A percentile compares a stretch with the other conserved stretches of the same genome.
Evolutionary conservation across 768 basidiomycete species (phyloP).

Genomic region (Trametes gibbosa): DNA sequence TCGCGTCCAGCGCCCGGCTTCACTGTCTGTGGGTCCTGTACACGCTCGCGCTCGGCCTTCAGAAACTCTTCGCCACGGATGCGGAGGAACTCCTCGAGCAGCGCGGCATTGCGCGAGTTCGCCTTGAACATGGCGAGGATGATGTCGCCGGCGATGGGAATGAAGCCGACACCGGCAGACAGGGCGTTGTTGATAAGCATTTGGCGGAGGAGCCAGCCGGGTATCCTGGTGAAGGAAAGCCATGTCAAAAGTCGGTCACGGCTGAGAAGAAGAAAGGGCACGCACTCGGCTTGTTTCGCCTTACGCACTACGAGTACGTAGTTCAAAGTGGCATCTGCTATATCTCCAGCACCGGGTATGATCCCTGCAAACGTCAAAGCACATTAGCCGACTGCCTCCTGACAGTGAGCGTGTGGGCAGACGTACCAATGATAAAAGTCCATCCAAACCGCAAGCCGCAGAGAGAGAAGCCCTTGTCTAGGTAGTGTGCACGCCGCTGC

Average conservation of each 20-base stretch:
- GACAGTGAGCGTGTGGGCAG: neutral
- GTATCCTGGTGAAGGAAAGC: constrained; percentile 34
- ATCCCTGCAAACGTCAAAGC: constrained; percentile 39
- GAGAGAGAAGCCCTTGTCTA: constrained; percentile 83
- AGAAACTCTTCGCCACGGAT: constrained; percentile 74
- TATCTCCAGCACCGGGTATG: constrained; percentile 68
- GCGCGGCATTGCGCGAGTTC: constrained; percentile 83
- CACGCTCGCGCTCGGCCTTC: constrained; percentile 41
- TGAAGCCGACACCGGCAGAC: constrained; percentile 59
- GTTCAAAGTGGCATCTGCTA: constrained; percentile 60
- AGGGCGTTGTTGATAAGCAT: constrained; percentile 81
- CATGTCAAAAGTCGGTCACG: too few species aligned
- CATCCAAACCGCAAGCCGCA: constrained; percentile 85
- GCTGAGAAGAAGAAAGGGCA: neutral
- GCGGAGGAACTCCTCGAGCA: constrained; percentile 82
- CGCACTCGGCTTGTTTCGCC: constrained; percentile 68
- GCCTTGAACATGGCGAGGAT: constrained; percentile 77
- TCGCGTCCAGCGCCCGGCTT: constrained; percentile 55
- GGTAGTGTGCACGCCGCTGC: constrained; percentile 73
- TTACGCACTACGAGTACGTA: constrained; percentile 78
- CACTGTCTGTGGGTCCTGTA: constrained; percentile 42
- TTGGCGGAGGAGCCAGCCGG: constrained; percentile 59
- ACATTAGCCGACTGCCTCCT: neutral
- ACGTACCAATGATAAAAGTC: constrained; percentile 68
- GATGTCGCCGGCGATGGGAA: constrained; percentile 78